phyloP scores from a whole-genome alignment of 2,329 filamentous ascomycete genomes.

The Xylaria sp. region DNA sequence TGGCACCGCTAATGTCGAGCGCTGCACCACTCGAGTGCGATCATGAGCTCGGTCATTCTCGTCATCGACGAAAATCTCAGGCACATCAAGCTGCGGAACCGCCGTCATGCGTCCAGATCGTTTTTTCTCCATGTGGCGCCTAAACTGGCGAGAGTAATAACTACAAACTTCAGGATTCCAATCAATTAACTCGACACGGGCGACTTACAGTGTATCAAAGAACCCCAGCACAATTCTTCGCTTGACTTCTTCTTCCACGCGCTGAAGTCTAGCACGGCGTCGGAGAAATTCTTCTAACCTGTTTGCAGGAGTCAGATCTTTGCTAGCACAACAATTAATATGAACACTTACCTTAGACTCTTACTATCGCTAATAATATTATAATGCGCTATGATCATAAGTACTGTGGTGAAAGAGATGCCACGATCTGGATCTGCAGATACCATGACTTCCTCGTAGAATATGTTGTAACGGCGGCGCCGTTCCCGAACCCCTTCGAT shows the following conservation, averaged over 20 bases:
- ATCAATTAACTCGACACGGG: neutral
- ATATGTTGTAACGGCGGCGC: conserved; percentile 84
- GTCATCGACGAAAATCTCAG: conserved; percentile 89
- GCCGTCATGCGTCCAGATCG: conserved; percentile 76
- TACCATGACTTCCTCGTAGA: conserved; percentile 95
- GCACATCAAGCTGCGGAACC: conserved; percentile 80
- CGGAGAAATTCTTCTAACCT: conserved; percentile 94
- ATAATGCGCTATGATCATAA: conserved; percentile 97
- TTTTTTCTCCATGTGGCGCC: conserved; percentile 74
- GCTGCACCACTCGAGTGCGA: conserved; percentile 33
- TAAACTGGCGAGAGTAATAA: conserved; percentile 85
- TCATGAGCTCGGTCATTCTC: conserved; percentile 57
- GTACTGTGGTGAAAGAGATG: conserved; percentile 87
- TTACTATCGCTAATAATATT: conserved; percentile 99
- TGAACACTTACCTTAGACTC: conserved; percentile 72
- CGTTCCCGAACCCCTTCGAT: conserved; percentile 74
- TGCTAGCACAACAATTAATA: neutral
- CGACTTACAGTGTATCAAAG: conserved; percentile 82
- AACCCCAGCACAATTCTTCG: conserved; percentile 91
- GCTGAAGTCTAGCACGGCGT: conserved; percentile 85
- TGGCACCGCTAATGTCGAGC: conserved; percentile 40
- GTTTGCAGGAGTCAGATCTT: conserved; percentile 2
- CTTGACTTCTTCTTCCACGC: conserved; percentile 92
- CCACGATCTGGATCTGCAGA: conserved; percentile 88
- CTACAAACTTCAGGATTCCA: conserved; percentile 46